Conservation (phyloP, 2,329 filamentous ascomycete genomes). For the Salinomyces thailandicus region DNA sequence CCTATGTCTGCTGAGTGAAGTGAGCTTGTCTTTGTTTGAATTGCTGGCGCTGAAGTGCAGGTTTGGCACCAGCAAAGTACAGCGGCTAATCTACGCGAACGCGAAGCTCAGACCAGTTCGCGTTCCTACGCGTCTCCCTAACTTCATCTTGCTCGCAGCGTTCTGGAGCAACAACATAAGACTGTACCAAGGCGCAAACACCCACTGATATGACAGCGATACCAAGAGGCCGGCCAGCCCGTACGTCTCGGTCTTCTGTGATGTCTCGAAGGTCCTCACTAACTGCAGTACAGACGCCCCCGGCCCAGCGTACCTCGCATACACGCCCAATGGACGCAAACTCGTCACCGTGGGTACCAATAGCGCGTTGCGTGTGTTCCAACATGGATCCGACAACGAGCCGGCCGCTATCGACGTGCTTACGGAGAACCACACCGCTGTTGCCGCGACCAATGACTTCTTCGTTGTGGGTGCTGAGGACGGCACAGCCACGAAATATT, state of each 20-base stretch:
- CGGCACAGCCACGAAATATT: slow-evolving; percentile 90
- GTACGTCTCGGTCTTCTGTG: slow-evolving; percentile 20
- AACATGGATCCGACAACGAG: slow-evolving; percentile 82
- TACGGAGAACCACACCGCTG: slow-evolving; percentile 71
- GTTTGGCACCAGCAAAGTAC: too few relatives aligned
- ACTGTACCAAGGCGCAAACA: neutral
- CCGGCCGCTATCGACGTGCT: slow-evolving; percentile 86
- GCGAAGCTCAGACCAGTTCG: too few relatives aligned
- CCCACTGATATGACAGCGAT: slow-evolving; percentile 31
- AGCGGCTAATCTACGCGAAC: neutral
- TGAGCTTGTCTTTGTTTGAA: neutral
- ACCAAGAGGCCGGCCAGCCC: slow-evolving; percentile 52
- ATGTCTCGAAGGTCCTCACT: neutral
- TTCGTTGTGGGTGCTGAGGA: slow-evolving; percentile 89
- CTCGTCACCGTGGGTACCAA: slow-evolving; percentile 88
- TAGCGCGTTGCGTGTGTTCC: slow-evolving; percentile 86
- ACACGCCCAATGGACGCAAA: slow-evolving; percentile 78
- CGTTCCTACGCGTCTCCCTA: neutral
- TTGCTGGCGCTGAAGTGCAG: neutral
- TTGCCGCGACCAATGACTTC: slow-evolving; percentile 66
- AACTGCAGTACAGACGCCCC: slow-evolving; percentile 52
- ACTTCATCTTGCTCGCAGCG: neutral
- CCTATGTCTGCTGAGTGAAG: too few relatives aligned
- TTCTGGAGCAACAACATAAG: too few relatives aligned
- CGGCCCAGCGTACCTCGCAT: slow-evolving; percentile 76